A percentile compares a stretch with the other conserved stretches of the same genome.
These are phyloP conservation scores for Xylaria sp. DNA, from an alignment of 2,329 filamentous ascomycete species.

Conservation along the genomic window DNA sequence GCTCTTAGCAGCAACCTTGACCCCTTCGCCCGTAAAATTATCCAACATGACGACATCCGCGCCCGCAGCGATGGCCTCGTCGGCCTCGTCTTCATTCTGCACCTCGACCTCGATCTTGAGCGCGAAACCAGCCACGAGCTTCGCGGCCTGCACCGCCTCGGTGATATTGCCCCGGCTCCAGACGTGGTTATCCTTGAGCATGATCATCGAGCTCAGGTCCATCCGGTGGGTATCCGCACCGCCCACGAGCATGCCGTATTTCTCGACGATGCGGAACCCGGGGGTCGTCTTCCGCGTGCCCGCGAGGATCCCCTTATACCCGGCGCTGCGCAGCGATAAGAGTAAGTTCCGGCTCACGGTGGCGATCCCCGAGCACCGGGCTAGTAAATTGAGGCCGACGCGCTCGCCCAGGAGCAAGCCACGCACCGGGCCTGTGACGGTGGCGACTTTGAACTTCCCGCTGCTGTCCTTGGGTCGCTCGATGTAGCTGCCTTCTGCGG, in stretches of 20 bases:
- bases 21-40: slow-evolving; percentile 84
- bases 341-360: slow-evolving; percentile 67
- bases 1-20: slow-evolving; percentile 74
- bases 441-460: slow-evolving; percentile 71
- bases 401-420: slow-evolving; percentile 86
- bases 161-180: slow-evolving; percentile 90
- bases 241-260: slow-evolving; percentile 96
- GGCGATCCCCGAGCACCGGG: slow-evolving; percentile 89
- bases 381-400: slow-evolving; percentile 88
- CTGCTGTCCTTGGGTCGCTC: slow-evolving; percentile 60
- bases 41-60: slow-evolving; percentile 98
- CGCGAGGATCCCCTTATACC: slow-evolving; percentile 84
- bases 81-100: slow-evolving; percentile 83
- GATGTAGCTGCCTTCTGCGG: slow-evolving; percentile 74
- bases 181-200: slow-evolving; percentile 99
- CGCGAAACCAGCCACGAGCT: slow-evolving; percentile 83
- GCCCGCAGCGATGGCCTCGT: slow-evolving; percentile 88
- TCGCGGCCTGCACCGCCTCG: slow-evolving; percentile 82
- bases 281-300: slow-evolving; percentile 97
- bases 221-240: slow-evolving; percentile 91
- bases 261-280: slow-evolving; percentile 93
- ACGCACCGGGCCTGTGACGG: slow-evolving; percentile 82
- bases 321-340: slow-evolving; percentile 62
- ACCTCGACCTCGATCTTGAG: slow-evolving; percentile 97
- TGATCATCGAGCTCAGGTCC: slow-evolving; percentile 92